phyloP scores from a whole-genome alignment of 495 filamentous ascomycete genomes.

The Penicillium taxi region DNA sequence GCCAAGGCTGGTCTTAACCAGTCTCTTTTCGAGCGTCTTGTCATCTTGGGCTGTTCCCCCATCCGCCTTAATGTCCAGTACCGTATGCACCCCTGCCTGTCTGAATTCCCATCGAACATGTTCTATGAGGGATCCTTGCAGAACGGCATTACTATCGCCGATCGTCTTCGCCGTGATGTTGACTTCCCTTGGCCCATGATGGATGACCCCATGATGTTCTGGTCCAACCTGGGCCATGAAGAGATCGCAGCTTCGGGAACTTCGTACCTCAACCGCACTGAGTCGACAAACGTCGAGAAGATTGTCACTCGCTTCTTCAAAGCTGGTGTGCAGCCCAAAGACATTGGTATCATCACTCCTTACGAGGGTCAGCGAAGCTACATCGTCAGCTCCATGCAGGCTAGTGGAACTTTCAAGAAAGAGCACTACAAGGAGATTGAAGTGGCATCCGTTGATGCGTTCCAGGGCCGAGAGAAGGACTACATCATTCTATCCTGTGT shows the following conservation, averaged over 20 bases:
- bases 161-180: constrained; percentile 83
- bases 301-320: constrained; percentile 99
- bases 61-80: constrained; percentile 97
- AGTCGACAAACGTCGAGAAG: constrained; percentile 96
- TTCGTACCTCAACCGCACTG: constrained; percentile 95
- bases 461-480: constrained; percentile 98
- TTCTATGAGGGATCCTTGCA: constrained; percentile 98
- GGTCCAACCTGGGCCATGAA: constrained; percentile 95
- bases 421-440: constrained; percentile 99
- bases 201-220: constrained; percentile 99
- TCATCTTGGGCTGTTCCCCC: constrained; percentile 84
- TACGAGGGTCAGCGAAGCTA: constrained; percentile 99
- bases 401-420: constrained; percentile 93
- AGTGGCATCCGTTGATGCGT: constrained; percentile 96
- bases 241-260: constrained; percentile 97
- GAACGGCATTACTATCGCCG: constrained; percentile 87
- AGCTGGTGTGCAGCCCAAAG: constrained; percentile 83
- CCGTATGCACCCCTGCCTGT: constrained; percentile 98
- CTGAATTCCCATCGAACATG: constrained; percentile 98
- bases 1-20: constrained; percentile 97
- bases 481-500: constrained; percentile 98
- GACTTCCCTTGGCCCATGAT: constrained; percentile 97
- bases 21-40: constrained; percentile 92
- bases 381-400: constrained; percentile 98
- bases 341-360: constrained; percentile 96